Evolutionary conservation across 2,329 filamentous ascomycete genomes (phyloP), one percentile per base, ranked within the genome.

Genomic region (Monosporascus ibericus): DNA sequence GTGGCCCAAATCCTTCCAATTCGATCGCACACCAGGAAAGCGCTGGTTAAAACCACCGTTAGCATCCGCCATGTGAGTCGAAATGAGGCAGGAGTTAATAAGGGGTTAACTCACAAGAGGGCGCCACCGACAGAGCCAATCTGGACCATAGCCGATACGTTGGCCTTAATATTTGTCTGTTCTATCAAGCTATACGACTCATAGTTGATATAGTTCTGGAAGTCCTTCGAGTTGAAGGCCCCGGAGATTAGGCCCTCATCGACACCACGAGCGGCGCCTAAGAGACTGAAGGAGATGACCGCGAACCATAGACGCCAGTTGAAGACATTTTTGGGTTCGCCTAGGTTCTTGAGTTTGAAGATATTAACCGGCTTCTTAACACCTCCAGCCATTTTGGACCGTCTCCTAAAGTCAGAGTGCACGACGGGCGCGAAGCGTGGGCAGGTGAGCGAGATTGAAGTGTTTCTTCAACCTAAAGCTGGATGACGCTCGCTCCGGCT

Each of bases 241-340:
- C 86, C 87, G 8, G 80, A 82, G 57, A 91, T 91, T 54, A 92
- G 76, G 55, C 88, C 88, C 69, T 92, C 88, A 57, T 92, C 88
- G n/a, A 91, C 74, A 60, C 88, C 88, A 53, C 88, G 80, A 40
- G 87, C 87, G 3, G 88, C 87, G 51, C 88, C 88, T 70, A 92
- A 82, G 37, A 92, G 78, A 47, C 84, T 85, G 57, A 90, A 90
- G 5, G 82, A 85, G 56, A 88, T 65, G 51, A 91, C 86, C 42
- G 87, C 84, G 68, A 88, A 89, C 85, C 86, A 90, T 55, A 92
- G 75, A 44, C 82, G 77, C 86, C 86, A 90, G 72, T 92, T 92
- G 67, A 90, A 81, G 56, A 85, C 79, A 63, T 87, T 81, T 51
- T 78, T 78, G 5, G 88, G 88, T 55, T 88, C 86, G 53, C 80